Base-by-base conservation (phyloP, 345 rosid species). In the Eucalyptus melliodora region DNA sequence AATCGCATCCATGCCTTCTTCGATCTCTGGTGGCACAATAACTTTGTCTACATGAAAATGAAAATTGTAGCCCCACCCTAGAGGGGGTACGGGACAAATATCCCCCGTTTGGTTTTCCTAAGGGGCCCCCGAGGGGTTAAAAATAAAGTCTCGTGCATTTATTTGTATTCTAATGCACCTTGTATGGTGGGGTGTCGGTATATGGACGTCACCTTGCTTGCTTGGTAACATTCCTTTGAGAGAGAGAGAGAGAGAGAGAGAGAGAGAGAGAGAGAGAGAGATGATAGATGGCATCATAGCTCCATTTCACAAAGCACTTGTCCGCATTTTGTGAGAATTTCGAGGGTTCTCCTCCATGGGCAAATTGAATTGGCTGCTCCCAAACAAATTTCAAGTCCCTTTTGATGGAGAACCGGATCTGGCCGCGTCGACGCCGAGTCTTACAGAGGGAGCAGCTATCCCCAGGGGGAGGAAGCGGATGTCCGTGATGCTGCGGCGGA, bases 361-460 rank as follows among this genome's bases (percentile, higher is more conserved):
- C 92, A 94, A 95, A 91, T 87, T 93, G 23, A 95, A 94, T 30
- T 96, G 94, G 94, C 93, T 91, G 86, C 93, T 97, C 40, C 95
- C 95, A 91, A 97, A 96, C 31, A 90, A 94, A 8, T 50, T 50
- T 50, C 7, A 16, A 50, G 95, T 91, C 88, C 5, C 72, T 47
- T 91, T 88, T 3, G 91, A 90, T 45, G 17, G 95, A 16, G 95
- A 51, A 51, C 55, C 55, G 55, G 8, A 51, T 51, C 55, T 51
- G 55, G 55, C 55, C 19, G 15, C 12, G 96, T 92, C 7, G 97
- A 97, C 26, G 93, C 90, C 6, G 94, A 93, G 89, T 97, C 99
- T 9, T 91, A 94, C 90, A 95, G 98, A 34, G 98, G 96, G 55
- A 94, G 99, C 90, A 91, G 94, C 27, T 92, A 89, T 30, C 51